Evolutionary conservation across 2,329 filamentous ascomycete species (phyloP).

Genomic region (Colletotrichum chlorophyti): DNA sequence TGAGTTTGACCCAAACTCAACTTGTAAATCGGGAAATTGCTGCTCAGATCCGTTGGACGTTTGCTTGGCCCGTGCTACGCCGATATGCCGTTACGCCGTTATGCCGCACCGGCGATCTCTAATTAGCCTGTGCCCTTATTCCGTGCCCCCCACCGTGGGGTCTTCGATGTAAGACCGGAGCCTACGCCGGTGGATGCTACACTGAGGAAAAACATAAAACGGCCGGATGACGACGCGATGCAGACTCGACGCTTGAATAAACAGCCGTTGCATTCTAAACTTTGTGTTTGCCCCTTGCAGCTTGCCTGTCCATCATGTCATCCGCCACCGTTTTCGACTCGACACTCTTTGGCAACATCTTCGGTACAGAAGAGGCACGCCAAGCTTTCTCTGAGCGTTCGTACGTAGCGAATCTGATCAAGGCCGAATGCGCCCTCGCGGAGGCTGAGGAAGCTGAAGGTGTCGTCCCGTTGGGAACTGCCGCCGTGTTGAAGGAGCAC

Average conservation of each 20-base stretch:
- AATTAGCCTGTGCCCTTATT: conserved; percentile 11
- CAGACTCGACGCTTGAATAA: neutral
- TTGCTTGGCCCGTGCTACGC: conserved; percentile 17
- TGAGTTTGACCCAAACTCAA: too few species aligned
- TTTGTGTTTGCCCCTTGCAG: too few species aligned
- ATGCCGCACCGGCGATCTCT: conserved; percentile 1
- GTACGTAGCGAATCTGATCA: conserved; percentile 55
- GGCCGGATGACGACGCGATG: neutral
- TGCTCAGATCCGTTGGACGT: conserved; percentile 6
- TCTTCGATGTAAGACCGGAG: conserved; percentile 8
- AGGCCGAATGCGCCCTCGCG: conserved; percentile 58
- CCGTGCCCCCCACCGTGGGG: conserved; percentile 11
- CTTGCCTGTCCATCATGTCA: conserved; percentile 27
- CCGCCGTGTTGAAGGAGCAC: conserved; percentile 42
- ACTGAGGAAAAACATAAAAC: neutral
- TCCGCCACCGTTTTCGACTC: conserved; percentile 50
- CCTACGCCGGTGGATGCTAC: neutral
- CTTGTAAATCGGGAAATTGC: neutral
- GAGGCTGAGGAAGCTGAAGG: conserved; percentile 54
- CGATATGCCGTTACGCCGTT: conserved; percentile 17
- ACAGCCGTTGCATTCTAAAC: neutral
- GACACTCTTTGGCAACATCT: conserved; percentile 56
- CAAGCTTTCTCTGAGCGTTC: conserved; percentile 56
- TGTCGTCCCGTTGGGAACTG: conserved; percentile 50
- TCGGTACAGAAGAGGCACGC: conserved; percentile 58